Percentiles rank a stretch among this genome's conserved stretches.
Conservation (phyloP, 768 basidiomycete genomes). For the Lactarius evosmus region DNA sequence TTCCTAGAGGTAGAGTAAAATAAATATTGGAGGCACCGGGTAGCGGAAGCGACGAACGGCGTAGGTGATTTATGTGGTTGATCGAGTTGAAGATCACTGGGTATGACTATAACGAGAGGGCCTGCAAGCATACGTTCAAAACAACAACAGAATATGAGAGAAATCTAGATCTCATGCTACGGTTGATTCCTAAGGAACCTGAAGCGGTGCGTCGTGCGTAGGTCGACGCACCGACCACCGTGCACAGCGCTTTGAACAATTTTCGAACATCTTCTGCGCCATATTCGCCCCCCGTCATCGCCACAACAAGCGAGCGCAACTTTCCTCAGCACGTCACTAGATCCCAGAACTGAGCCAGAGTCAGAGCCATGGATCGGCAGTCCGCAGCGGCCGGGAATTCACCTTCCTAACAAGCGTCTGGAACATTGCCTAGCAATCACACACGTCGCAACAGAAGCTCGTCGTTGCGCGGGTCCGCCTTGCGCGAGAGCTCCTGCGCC, state of each 20-base stretch:
- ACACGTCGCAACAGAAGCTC: slow-evolving; percentile 20
- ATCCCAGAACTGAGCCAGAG: not conserved
- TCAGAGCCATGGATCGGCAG: no score
- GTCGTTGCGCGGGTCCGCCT: slow-evolving; percentile 13
- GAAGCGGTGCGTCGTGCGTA: slow-evolving; percentile 38
- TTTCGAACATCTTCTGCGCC: slow-evolving; percentile 49
- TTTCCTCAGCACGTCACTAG: slow-evolving; percentile 45
- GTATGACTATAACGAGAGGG: no score
- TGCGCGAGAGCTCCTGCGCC: slow-evolving; percentile 15
- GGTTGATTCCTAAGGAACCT: not conserved
- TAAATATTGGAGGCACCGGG: not conserved
- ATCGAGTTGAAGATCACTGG: no score
- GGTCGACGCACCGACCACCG: slow-evolving; percentile 41
- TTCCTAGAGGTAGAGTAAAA: no score
- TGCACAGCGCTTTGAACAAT: slow-evolving; percentile 49
- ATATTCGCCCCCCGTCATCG: slow-evolving; percentile 48
- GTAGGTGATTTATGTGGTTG: no score
- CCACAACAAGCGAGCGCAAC: slow-evolving; percentile 43
- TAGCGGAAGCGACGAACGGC: not conserved
- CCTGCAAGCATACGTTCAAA: not conserved
- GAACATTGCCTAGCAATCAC: slow-evolving; percentile 23
- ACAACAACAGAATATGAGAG: not conserved
- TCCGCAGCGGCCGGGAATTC: not conserved
- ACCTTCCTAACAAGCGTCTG: slow-evolving; percentile 11
- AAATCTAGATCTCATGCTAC: not conserved